Conservation (phyloP, 1,284 basidiomycete species). For the Tremellales sp. region DNA sequence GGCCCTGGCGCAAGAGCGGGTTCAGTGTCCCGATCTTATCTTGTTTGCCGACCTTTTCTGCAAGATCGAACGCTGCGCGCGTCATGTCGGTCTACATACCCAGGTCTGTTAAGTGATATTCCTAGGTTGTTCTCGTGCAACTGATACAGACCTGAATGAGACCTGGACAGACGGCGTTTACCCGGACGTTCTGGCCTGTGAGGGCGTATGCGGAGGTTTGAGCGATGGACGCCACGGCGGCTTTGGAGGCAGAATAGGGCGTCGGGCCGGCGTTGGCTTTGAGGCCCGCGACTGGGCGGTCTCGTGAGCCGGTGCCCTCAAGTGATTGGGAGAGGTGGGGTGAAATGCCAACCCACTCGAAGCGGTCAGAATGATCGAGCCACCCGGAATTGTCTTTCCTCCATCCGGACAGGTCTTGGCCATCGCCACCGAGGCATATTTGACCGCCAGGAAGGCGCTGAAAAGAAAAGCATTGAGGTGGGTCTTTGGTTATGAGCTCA, state of each 20-base stretch:
- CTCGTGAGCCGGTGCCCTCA: constrained; percentile 5
- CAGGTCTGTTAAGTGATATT: background rate
- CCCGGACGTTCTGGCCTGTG: constrained; percentile 74
- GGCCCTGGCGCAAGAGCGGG: constrained; percentile 71
- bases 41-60: constrained; percentile 66
- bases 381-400: constrained; percentile 65
- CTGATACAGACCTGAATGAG: constrained; percentile 61
- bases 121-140: background rate
- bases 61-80: constrained; percentile 64
- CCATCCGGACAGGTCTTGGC: constrained; percentile 58
- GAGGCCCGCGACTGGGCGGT: constrained; percentile 67
- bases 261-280: constrained; percentile 78
- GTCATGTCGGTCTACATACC: constrained; percentile 70
- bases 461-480: too few species aligned
- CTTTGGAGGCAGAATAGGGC: constrained; percentile 87
- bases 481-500: too few species aligned
- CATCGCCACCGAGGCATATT: constrained; percentile 81
- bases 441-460: constrained; percentile 86
- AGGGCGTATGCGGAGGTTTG: constrained; percentile 76
- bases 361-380: constrained; percentile 86
- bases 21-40: constrained; percentile 82
- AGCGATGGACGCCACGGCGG: constrained; percentile 82
- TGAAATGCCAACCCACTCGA: constrained; percentile 57
- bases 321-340: background rate
- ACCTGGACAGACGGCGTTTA: constrained; percentile 88